Percentiles rank a stretch among this genome's conserved stretches.
phyloP scores from a whole-genome alignment of 352 stramenopile species.

The Globisporangium ultimum region DNA sequence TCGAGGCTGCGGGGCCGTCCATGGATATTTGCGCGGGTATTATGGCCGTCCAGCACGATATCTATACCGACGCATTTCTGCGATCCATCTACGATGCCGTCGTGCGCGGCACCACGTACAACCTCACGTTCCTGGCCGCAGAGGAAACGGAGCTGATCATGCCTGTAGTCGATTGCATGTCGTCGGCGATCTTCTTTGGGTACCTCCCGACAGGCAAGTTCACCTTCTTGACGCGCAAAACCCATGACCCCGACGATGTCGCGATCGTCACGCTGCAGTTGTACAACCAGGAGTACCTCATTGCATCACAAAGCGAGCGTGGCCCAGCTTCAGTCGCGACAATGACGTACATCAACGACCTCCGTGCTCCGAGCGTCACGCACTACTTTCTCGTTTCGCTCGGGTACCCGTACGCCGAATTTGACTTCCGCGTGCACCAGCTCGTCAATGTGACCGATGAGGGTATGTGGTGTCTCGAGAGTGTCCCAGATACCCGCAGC shows the following conservation, averaged over 20 bases:
- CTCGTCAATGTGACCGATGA: conserved; percentile 16
- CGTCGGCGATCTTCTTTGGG: conserved; percentile 15
- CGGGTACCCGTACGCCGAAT: conserved; percentile 28
- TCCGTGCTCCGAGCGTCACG: conserved; percentile 19
- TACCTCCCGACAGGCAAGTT: conserved; percentile 18
- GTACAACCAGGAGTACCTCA: conserved; percentile 29
- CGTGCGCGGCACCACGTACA: conserved; percentile 27
- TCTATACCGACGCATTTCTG: conserved; percentile 38
- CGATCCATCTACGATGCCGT: conserved; percentile 22
- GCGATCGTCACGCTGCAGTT: conserved; percentile 23
- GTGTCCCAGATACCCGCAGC: conserved; percentile 13
- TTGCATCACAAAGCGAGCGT: conserved; percentile 15
- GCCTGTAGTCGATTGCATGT: conserved; percentile 43
- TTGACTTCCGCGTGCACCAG: conserved; percentile 29
- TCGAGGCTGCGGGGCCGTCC: conserved; percentile 22
- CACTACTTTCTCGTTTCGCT: conserved; percentile 26
- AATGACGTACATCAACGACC: conserved; percentile 22
- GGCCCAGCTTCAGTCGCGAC: conserved; percentile 23
- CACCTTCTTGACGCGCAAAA: conserved; percentile 29
- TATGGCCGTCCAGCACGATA: neutral
- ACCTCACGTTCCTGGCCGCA: conserved; percentile 20
- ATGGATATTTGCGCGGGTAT: conserved; percentile 3
- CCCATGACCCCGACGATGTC: conserved; percentile 12
- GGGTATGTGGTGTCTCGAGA: conserved; percentile 20
- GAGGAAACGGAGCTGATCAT: conserved; percentile 31